Evolutionary conservation across 305 asterid species (phyloP).

Genomic region (Solanum hybrid): DNA sequence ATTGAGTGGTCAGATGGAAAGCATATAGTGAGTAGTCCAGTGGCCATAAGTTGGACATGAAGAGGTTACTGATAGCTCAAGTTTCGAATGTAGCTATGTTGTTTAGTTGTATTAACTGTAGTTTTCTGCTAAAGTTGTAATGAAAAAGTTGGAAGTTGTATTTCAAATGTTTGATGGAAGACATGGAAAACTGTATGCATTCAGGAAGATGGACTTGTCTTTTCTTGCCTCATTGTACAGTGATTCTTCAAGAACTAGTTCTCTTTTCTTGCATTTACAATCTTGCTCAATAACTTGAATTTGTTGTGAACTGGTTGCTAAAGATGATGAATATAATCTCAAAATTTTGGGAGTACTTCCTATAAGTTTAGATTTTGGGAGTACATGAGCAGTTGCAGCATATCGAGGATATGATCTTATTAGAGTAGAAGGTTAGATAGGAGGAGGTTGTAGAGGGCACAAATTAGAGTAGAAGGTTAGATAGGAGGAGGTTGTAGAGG

Average conservation of each 20-base stretch:
- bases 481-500: not conserved
- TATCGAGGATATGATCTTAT: not conserved
- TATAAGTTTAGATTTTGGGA: not conserved
- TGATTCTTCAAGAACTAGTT: not conserved
- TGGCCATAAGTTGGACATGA: constrained; percentile 33
- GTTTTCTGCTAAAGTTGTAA: not conserved
- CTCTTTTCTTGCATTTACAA: not conserved
- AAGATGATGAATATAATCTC: not conserved
- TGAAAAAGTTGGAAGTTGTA: not conserved
- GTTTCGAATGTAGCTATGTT: not conserved
- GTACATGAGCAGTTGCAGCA: not conserved
- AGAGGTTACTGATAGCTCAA: not conserved
- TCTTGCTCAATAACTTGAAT: not conserved
- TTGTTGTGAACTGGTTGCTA: not conserved
- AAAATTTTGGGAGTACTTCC: not conserved
- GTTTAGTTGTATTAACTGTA: not conserved
- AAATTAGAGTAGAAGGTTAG: not conserved
- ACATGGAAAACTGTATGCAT: not conserved
- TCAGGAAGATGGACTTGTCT: not conserved
- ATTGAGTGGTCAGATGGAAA: constrained; percentile 43
- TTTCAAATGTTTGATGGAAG: not conserved
- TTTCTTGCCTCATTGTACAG: not conserved
- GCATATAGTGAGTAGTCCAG: constrained; percentile 37
- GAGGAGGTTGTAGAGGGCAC: not conserved
- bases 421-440: no score